Base-by-base conservation (phyloP, 1,284 basidiomycete genomes). In the Melanopsichium pennsylvanicum region DNA sequence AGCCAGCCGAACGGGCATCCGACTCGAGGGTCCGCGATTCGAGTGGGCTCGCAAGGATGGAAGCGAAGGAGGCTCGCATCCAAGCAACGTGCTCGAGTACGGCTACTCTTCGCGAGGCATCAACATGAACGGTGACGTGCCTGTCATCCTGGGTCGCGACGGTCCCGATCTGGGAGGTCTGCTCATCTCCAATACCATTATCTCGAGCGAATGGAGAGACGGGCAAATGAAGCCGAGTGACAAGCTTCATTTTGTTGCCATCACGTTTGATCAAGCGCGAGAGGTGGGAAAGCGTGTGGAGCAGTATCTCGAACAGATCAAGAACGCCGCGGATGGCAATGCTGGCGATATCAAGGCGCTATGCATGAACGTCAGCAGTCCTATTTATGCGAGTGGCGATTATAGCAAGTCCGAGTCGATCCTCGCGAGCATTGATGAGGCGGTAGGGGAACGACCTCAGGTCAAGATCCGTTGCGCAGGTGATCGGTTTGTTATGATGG, bases 21-120 rank as follows among this genome's bases (percentile, higher is more conserved):
- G 80, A 13, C 74, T 82, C 16, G 77, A 80, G 18, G 49, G 52
- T 21, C 31, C 36, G n/a, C 38, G 43, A 2, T 43, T 45, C 34
- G 21, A 82, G 9, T 90, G 88, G 87, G 85, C 88, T 0, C 83
- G 88, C 32, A 61, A 76, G 15, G 86, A 84, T 45, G 88, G 89
- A 13, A 88, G 88, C 0, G 86, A 89, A 72, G 89, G 89, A 7
- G 89, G 89, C 0, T 86, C 86, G 11, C 89, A 90, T 76, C 88
- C 88, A 0, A 86, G 85, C 33, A 90, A 90, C 70, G 87, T 89
- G 41, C 84, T 88, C 18, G 88, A 89, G 66, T 87, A 88, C 56
- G 87, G 86, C 2, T 90, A 89, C 72, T 85, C 86, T 0, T 81
- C 83, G 19, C 87, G 87, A 5, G 84, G 86, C 1, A 77, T 90